Evolutionary conservation across 2,329 filamentous ascomycete genomes (phyloP).

Genomic region (Diaporthe ilicicola): DNA sequence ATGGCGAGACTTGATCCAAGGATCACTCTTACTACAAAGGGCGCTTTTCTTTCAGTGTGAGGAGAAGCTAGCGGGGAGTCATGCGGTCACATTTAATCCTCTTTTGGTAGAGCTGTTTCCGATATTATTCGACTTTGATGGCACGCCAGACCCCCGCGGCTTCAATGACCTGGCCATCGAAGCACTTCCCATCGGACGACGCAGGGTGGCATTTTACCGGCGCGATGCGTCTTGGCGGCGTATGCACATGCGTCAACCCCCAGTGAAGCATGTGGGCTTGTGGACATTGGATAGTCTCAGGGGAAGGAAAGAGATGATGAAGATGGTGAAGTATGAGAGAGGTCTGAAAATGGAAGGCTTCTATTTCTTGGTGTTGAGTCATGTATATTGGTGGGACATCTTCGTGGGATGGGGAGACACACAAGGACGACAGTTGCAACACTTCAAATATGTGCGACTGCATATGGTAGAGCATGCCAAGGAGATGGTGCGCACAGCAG

Average conservation of each 20-base stretch:
- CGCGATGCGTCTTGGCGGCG: conserved; percentile 10
- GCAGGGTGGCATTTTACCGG: conserved; percentile 9
- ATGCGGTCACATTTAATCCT: conserved; percentile 1
- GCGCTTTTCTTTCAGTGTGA: conserved; percentile 6
- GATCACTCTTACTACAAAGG: background rate
- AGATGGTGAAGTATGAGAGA: background rate
- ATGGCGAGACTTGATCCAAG: conserved; percentile 26
- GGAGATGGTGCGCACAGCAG: conserved; percentile 5
- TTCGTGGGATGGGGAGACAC: conserved; percentile 11
- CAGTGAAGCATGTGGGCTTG: conserved; percentile 10
- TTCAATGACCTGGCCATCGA: conserved; percentile 17
- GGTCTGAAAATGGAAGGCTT: conserved; percentile 23
- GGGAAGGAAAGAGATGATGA: background rate
- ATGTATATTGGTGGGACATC: conserved; percentile 22
- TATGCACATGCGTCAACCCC: conserved; percentile 16
- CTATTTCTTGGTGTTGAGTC: conserved; percentile 7
- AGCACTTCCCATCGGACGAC: conserved; percentile 18
- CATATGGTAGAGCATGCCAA: background rate
- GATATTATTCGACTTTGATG: conserved; percentile 10
- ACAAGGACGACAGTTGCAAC: background rate
- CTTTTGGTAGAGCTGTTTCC: conserved; percentile 11
- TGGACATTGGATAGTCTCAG: conserved; percentile 10
- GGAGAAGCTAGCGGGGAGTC: background rate
- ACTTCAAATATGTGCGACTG: background rate
- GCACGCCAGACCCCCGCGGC: background rate